phyloP scores from a whole-genome alignment of 176 grass and related monocot genomes.

The Oryza punctata region DNA sequence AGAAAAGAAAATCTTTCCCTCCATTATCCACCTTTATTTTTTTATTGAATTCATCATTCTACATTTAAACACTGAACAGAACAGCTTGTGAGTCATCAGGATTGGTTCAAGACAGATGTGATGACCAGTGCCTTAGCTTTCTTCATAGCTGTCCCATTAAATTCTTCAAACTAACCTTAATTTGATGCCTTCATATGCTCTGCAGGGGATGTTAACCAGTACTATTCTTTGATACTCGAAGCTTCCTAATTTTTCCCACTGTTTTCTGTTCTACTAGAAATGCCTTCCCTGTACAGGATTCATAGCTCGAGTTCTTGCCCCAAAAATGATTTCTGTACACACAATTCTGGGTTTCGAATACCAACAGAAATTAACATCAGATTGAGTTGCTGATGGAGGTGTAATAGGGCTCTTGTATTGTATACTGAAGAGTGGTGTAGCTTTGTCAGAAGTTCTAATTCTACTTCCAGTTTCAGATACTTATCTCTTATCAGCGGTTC shows the following conservation, averaged over 20 bases:
- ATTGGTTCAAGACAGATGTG: not conserved
- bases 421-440: too few relatives aligned
- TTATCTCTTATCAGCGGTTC: too few relatives aligned
- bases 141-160: not conserved
- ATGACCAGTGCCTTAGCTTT: not conserved
- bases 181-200: not conserved
- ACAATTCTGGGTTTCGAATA: too few relatives aligned
- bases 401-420: too few relatives aligned
- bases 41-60: not conserved
- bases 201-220: not conserved
- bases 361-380: too few relatives aligned
- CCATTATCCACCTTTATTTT: not conserved
- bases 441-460: too few relatives aligned
- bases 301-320: too few relatives aligned
- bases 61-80: not conserved
- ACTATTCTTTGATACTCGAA: not conserved
- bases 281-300: too few relatives aligned
- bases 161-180: not conserved
- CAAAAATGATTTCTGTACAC: too few relatives aligned
- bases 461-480: too few relatives aligned
- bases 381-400: too few relatives aligned
- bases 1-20: not conserved
- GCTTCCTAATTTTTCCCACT: not conserved
- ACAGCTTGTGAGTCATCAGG: not conserved
- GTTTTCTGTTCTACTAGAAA: too few relatives aligned